These are phyloP conservation scores for Boletus pseudo-olivaceus DNA, from an alignment of 768 basidiomycete species.

Conservation along the genomic window DNA sequence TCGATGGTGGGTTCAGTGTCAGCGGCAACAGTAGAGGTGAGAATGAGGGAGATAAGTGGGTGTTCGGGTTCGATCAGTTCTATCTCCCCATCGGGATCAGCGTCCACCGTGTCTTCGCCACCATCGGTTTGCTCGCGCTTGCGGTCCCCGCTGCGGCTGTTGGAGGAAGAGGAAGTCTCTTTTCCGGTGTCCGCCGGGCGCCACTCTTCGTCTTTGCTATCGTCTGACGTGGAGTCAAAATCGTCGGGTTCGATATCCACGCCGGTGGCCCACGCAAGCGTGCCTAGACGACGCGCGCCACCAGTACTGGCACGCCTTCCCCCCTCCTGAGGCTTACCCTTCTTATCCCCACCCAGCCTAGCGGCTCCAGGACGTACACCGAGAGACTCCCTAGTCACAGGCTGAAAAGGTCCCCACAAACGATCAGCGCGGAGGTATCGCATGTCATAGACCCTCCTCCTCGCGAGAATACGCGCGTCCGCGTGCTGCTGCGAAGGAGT, in stretches of 20 bases:
- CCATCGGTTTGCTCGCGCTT: background rate
- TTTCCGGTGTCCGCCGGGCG: background rate
- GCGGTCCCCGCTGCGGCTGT: no score
- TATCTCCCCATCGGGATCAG: constrained; percentile 1
- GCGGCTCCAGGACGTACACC: background rate
- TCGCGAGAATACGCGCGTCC: constrained; percentile 27
- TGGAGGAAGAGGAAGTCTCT: background rate
- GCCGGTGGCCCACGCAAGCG: constrained; percentile 19
- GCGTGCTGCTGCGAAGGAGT: constrained; percentile 11
- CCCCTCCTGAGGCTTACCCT: background rate
- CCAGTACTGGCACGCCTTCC: background rate
- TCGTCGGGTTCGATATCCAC: constrained; percentile 11
- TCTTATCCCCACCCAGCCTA: background rate
- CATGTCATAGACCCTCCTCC: constrained; percentile 32
- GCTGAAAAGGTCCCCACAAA: constrained; percentile 28
- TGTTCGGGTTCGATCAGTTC: constrained; percentile 3
- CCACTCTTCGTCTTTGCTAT: constrained; percentile 24
- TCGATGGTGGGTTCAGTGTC: background rate
- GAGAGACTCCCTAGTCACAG: constrained; percentile 12
- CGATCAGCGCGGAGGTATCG: constrained; percentile 27
- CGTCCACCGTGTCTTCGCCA: background rate
- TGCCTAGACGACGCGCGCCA: background rate
- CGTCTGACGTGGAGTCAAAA: constrained; percentile 10
- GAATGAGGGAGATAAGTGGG: constrained; percentile 11
- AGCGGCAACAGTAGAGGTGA: background rate